Conservation (phyloP, 768 basidiomycete species). For the Russula virescens region DNA sequence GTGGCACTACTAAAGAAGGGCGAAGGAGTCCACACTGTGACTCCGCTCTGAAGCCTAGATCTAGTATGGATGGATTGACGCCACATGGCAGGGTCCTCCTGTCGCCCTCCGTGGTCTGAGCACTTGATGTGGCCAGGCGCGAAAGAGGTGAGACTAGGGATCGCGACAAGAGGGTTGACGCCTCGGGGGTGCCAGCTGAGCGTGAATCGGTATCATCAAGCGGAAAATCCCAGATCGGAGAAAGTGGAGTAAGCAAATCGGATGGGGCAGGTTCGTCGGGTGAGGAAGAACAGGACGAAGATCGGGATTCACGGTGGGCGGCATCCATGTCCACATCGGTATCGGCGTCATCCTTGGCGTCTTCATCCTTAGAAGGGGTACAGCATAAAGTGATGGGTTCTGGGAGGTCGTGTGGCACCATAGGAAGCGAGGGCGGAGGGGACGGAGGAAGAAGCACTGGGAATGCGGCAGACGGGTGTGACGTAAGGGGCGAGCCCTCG, state of each 20-base stretch:
- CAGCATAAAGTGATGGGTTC: constrained; percentile 3
- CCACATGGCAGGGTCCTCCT: constrained; percentile 1
- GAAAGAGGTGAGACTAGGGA: constrained; percentile 9
- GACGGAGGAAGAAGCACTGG: constrained; percentile 20
- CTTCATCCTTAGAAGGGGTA: background rate
- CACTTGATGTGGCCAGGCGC: background rate
- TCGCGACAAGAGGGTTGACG: constrained; percentile 16
- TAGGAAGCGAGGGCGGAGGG: constrained; percentile 23
- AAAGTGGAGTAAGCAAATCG: constrained; percentile 17
- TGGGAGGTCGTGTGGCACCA: constrained; percentile 21
- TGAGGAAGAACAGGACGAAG: constrained; percentile 3
- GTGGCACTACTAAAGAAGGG: constrained; percentile 6
- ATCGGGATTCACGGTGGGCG: constrained; percentile 4
- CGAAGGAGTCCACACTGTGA: constrained; percentile 5
- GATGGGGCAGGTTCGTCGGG: constrained; percentile 8
- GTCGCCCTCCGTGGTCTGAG: constrained; percentile 16
- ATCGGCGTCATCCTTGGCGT: background rate
- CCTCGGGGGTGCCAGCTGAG: constrained; percentile 11
- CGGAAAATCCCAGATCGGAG: constrained; percentile 15
- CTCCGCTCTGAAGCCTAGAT: constrained; percentile 6
- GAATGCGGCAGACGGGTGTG: constrained; percentile 1
- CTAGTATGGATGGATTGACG: background rate
- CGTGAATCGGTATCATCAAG: constrained; percentile 9
- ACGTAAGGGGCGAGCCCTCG: constrained; percentile 14
- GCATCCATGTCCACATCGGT: background rate